Conservation (phyloP, 1,139 yeast species). For the Yamadazyma jaroonii region DNA sequence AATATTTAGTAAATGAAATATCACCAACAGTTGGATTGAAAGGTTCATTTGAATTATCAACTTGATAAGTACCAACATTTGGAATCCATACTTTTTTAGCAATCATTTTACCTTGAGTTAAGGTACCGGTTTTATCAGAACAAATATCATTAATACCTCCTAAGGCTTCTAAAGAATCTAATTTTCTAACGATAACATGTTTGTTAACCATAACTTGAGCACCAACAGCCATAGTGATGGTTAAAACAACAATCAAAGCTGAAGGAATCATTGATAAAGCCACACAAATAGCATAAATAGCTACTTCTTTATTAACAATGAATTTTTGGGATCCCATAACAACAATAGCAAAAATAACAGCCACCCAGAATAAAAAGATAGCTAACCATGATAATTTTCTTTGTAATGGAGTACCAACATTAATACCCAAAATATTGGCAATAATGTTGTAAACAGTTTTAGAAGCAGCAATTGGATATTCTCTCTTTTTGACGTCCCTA, state of each 20-base stretch:
- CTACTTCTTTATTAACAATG: slow-evolving; percentile 65
- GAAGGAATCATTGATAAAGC: slow-evolving; percentile 86
- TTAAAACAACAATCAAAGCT: slow-evolving; percentile 73
- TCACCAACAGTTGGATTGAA: slow-evolving; percentile 71
- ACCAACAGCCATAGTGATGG: slow-evolving; percentile 86
- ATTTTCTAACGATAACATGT: slow-evolving; percentile 72
- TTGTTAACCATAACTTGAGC: slow-evolving; percentile 74
- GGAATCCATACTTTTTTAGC: slow-evolving; percentile 76
- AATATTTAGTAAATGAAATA: slow-evolving; percentile 35
- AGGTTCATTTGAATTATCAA: slow-evolving; percentile 63
- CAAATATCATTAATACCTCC: slow-evolving; percentile 82
- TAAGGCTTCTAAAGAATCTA: slow-evolving; percentile 75
- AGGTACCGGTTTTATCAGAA: slow-evolving; percentile 81
- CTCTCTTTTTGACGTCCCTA: slow-evolving; percentile 32
- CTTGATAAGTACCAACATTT: slow-evolving; percentile 62
- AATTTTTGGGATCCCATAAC: slow-evolving; percentile 79
- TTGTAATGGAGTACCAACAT: slow-evolving; percentile 76
- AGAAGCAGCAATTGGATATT: slow-evolving; percentile 39
- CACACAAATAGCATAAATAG: slow-evolving; percentile 79
- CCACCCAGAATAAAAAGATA: slow-evolving; percentile 62
- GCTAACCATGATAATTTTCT: slow-evolving; percentile 69
- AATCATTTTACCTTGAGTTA: slow-evolving; percentile 80
- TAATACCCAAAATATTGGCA: slow-evolving; percentile 71
- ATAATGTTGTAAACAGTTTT: slow-evolving; percentile 29
- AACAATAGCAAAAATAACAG: slow-evolving; percentile 72